phyloP scores from a whole-genome alignment of 768 basidiomycete genomes.

The Rhodotorula sphaerocarpa region DNA sequence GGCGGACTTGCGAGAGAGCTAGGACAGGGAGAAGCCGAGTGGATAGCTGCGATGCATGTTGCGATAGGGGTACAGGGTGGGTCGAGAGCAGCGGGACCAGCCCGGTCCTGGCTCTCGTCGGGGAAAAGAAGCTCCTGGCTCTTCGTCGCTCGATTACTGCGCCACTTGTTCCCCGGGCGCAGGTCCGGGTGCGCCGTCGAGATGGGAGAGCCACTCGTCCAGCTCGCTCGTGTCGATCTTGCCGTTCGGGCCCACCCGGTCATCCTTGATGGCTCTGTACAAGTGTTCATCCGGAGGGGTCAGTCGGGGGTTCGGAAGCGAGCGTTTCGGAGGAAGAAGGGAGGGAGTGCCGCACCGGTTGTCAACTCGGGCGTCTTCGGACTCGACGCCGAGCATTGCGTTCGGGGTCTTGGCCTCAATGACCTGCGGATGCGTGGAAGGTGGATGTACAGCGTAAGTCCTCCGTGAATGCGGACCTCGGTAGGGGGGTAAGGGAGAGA shows the following conservation, averaged over 20 bases:
- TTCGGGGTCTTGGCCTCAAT: constrained; percentile 86
- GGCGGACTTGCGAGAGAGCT: no score
- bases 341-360: constrained; percentile 54
- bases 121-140: no score
- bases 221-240: constrained; percentile 17
- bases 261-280: constrained; percentile 23
- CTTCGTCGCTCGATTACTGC: no score
- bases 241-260: neutral
- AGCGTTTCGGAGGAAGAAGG: neutral
- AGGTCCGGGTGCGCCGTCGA: constrained; percentile 5
- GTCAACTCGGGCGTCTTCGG: constrained; percentile 82
- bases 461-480: neutral
- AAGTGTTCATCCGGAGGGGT: no score
- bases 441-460: neutral
- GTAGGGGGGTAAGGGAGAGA: constrained; percentile 22
- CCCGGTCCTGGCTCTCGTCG: no score
- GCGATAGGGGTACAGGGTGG: no score
- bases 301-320: neutral
- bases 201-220: constrained; percentile 16
- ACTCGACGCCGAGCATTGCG: constrained; percentile 74
- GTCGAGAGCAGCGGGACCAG: no score
- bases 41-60: no score
- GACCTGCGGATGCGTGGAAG: constrained; percentile 52
- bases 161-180: neutral
- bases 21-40: no score